phyloP scores from a whole-genome alignment of 345 rosid genomes.

The Hirschfeldia incana region DNA sequence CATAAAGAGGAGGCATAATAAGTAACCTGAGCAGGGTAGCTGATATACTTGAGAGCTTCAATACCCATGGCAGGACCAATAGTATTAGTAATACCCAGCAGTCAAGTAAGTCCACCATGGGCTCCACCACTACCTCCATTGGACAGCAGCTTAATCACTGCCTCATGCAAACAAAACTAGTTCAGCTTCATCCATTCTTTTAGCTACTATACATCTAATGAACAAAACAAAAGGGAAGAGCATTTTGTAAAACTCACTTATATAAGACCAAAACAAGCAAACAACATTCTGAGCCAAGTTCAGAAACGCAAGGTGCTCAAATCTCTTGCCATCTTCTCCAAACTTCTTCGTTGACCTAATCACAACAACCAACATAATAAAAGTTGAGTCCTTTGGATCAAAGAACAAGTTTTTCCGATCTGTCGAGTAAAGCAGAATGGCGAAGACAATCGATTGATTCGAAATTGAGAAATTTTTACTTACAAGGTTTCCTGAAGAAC shows the following conservation, averaged over 20 bases:
- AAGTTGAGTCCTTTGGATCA: background rate
- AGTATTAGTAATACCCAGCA: constrained; percentile 94
- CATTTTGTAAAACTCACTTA: constrained; percentile 57
- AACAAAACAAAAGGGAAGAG: background rate
- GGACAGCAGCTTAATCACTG: constrained; percentile 96
- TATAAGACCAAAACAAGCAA: constrained; percentile 87
- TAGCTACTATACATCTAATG: background rate
- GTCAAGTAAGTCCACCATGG: constrained; percentile 99
- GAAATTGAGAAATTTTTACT: constrained; percentile 23
- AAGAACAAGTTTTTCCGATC: background rate
- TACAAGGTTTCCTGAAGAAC: constrained; percentile 93
- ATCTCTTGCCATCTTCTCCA: constrained; percentile 84
- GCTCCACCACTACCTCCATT: constrained; percentile 71
- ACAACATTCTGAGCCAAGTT: constrained; percentile 95
- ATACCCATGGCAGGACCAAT: constrained; percentile 99
- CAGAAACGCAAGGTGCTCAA: constrained; percentile 87
- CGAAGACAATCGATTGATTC: background rate
- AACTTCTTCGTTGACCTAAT: constrained; percentile 89
- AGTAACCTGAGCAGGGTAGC: constrained; percentile 94
- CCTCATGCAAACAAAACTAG: background rate
- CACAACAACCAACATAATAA: background rate
- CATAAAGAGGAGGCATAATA: constrained; percentile 4
- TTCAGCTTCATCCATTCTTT: constrained; percentile 5
- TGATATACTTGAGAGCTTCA: constrained; percentile 92
- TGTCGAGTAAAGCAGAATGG: no score